These are phyloP conservation scores for Neurospora crassa DNA, from an alignment of 2,329 filamentous ascomycete species.

Conservation along the genomic window DNA sequence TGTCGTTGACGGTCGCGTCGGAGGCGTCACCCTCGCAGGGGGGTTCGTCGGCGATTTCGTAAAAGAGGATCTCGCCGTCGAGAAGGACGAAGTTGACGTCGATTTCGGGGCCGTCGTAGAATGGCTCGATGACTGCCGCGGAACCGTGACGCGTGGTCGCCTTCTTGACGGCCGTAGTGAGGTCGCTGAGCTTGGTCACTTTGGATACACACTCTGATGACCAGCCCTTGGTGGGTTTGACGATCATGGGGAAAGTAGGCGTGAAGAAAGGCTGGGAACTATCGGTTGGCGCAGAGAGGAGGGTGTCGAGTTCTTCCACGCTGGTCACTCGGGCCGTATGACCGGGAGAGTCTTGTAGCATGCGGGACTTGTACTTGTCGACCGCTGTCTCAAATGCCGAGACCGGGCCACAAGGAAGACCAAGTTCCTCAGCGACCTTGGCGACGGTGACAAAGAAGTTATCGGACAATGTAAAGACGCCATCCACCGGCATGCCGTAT, in stretches of 20 bases:
- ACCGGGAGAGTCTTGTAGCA: slow-evolving; percentile 15
- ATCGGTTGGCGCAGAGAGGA: slow-evolving; percentile 1
- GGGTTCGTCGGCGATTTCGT: slow-evolving; percentile 17
- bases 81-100: slow-evolving; percentile 19
- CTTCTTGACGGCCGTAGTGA: slow-evolving; percentile 13
- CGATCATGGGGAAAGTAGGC: slow-evolving; percentile 15
- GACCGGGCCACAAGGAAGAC: slow-evolving; percentile 12
- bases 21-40: slow-evolving; percentile 14
- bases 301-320: slow-evolving; percentile 12
- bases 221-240: slow-evolving; percentile 20
- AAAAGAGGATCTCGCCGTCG: slow-evolving; percentile 17
- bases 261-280: slow-evolving; percentile 2
- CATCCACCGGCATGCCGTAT: slow-evolving; percentile 3
- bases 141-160: slow-evolving; percentile 16
- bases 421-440: slow-evolving; percentile 10
- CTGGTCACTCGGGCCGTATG: slow-evolving; percentile 12
- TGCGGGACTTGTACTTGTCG: slow-evolving; percentile 17
- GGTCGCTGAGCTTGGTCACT: slow-evolving; percentile 11
- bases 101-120: slow-evolving; percentile 19
- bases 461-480: slow-evolving; percentile 16
- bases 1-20: slow-evolving; percentile 13
- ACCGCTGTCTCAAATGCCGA: slow-evolving; percentile 16
- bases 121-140: slow-evolving; percentile 18
- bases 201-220: slow-evolving; percentile 18
- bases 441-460: slow-evolving; percentile 18